Base-by-base conservation (phyloP, 2,329 filamentous ascomycete species). In the Eurotiales sp. region DNA sequence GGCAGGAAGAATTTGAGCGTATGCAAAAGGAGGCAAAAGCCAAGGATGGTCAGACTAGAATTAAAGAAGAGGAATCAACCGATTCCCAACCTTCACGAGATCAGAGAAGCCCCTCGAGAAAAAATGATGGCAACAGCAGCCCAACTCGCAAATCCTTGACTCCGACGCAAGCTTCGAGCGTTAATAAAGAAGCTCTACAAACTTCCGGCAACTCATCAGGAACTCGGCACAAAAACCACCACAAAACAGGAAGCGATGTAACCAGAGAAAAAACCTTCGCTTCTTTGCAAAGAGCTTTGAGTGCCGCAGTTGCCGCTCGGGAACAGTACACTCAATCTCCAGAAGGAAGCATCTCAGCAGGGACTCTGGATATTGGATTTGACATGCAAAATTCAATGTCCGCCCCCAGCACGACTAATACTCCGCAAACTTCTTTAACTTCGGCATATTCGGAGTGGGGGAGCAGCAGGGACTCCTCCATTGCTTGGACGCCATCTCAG, bases 1-100 rank as follows among this genome's bases (percentile, higher is more conserved):
- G 72, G 51, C 73, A 76, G 56, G 72, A 74, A 58, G 74, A 77
- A 59, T 76, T 72, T 50, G 73, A 76, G 59, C 69, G 67, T 51
- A 70, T 72, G 64, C 72, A 74, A 54, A 69, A 53, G 40, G 55
- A 56, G 39, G 59, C 58, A 10, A 54, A 54, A 30, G 58, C 60
- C 32, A 59, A 60, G 10, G 51, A 55, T 6, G 56, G 55, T 32
- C 50, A 70, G 51, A 55, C 60, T 3, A 67, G 71, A 46, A 62
- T 66, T 15, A 66, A 69, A 53, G 66, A 68, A 3, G 53, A 52
- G 15, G 58, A 64, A 53, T 59, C 59, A 29, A 22, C 21, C 19
- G 43, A 49, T 27, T 27, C 34, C 53, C n/a, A 47, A 27, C 17
- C 36, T 39, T 3, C 50, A 29, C 30, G 44, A 36, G 41, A 42